Evolutionary conservation across 78 protist genomes (phyloP).

Genomic region (Dictyostelium purpureum): DNA sequence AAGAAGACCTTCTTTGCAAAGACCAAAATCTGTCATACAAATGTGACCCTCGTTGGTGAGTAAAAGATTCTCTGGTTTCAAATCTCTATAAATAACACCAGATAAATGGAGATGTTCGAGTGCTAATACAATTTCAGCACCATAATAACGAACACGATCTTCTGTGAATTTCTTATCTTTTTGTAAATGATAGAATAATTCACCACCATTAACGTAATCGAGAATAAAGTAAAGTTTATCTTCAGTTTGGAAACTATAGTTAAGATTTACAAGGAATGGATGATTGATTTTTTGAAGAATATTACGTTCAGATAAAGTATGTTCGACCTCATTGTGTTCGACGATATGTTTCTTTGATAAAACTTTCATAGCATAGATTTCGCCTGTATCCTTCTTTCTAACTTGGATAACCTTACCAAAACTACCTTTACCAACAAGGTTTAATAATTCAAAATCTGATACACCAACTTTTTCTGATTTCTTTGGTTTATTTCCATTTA

Average conservation of each 20-base stretch:
- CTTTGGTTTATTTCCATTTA: slow-evolving; percentile 34
- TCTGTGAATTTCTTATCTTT: slow-evolving; percentile 88
- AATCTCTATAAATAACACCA: slow-evolving; percentile 91
- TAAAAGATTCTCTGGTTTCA: slow-evolving; percentile 93
- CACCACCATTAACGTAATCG: slow-evolving; percentile 94
- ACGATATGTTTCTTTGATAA: slow-evolving; percentile 85
- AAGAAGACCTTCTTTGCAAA: slow-evolving; percentile 81
- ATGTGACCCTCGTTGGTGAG: slow-evolving; percentile 92
- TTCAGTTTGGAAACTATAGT: slow-evolving; percentile 95
- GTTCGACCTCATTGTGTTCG: slow-evolving; percentile 91
- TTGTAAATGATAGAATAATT: slow-evolving; percentile 91
- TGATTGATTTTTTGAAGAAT: slow-evolving; percentile 84
- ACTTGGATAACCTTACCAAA: slow-evolving; percentile 95
- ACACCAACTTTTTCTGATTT: slow-evolving; percentile 77
- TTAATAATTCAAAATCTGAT: slow-evolving; percentile 90
- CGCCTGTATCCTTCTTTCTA: slow-evolving; percentile 83
- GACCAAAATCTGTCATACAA: slow-evolving; percentile 95
- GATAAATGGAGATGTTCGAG: slow-evolving; percentile 92
- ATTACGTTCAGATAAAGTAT: slow-evolving; percentile 90
- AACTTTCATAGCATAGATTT: slow-evolving; percentile 89
- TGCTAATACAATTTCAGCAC: slow-evolving; percentile 94
- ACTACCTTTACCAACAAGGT: slow-evolving; percentile 92
- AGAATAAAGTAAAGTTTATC: slow-evolving; percentile 94
- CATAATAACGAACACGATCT: slow-evolving; percentile 88
- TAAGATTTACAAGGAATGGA: slow-evolving; percentile 93